phyloP scores from a whole-genome alignment of 257 asterid species.

The Verbascum thapsus region DNA sequence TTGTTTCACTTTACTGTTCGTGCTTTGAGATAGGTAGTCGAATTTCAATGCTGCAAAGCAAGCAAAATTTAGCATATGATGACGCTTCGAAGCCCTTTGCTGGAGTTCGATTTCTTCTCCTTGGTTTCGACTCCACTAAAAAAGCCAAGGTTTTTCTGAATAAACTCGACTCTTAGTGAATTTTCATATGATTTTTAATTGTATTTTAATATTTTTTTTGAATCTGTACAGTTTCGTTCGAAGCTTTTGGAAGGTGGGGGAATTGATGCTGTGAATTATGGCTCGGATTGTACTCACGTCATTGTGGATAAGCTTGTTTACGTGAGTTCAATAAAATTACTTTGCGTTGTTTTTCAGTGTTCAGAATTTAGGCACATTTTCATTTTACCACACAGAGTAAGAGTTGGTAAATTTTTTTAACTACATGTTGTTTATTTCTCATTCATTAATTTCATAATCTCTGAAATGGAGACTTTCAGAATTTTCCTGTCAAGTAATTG shows the following conservation, averaged over 20 bases:
- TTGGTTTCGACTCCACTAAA: conserved; percentile 56
- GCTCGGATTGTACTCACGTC: conserved; percentile 74
- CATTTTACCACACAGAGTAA: neutral
- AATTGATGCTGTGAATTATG: conserved; percentile 55
- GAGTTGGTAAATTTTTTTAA: neutral
- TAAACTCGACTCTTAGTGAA: neutral
- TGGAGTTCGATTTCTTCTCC: conserved; percentile 63
- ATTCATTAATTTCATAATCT: neutral
- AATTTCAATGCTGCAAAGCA: conserved; percentile 40
- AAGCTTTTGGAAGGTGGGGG: conserved; percentile 82
- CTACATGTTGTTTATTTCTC: neutral
- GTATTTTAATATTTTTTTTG: neutral
- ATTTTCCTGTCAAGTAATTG: neutral
- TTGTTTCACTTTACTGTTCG: conserved; percentile 20
- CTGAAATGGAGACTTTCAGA: neutral
- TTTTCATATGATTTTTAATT: neutral
- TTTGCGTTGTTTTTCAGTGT: conserved; percentile 1
- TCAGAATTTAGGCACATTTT: conserved; percentile 2
- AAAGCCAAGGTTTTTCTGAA: conserved; percentile 49
- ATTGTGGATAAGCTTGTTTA: conserved; percentile 65
- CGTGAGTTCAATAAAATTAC: conserved; percentile 45
- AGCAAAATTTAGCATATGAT: conserved; percentile 34
- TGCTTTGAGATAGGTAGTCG: conserved; percentile 10
- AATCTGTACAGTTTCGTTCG: conserved; percentile 49
- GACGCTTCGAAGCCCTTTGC: conserved; percentile 44